phyloP scores from a whole-genome alignment of 495 filamentous ascomycete genomes.

The Chaetomium fimeti region DNA sequence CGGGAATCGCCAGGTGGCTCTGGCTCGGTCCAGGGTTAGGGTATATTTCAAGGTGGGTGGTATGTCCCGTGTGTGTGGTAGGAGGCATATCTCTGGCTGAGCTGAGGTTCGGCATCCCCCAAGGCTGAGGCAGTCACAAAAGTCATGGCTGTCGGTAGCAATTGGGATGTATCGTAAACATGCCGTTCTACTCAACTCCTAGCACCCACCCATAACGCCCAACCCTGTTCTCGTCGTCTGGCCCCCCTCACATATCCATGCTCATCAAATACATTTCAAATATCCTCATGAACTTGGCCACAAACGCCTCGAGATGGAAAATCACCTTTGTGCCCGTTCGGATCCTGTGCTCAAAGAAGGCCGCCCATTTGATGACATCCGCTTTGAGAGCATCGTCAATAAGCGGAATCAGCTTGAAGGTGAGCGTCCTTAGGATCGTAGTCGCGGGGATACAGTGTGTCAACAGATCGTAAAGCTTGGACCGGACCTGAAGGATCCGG shows the following conservation, averaged over 20 bases:
- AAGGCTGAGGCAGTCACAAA: no score
- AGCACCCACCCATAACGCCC: slow-evolving; percentile 2
- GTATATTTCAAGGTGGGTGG: no score
- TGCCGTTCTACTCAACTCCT: slow-evolving; percentile 13
- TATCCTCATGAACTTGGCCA: slow-evolving; percentile 96
- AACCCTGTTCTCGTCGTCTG: neutral
- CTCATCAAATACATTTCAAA: slow-evolving; percentile 91
- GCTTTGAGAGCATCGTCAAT: slow-evolving; percentile 86
- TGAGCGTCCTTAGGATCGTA: slow-evolving; percentile 86
- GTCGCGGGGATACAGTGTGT: slow-evolving; percentile 96
- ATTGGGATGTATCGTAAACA: neutral
- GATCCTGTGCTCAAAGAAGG: slow-evolving; percentile 94
- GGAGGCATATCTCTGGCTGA: no score
- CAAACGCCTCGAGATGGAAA: slow-evolving; percentile 96
- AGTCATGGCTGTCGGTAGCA: neutral
- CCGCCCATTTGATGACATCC: slow-evolving; percentile 92
- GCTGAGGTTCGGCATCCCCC: no score
- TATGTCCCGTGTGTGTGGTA: no score
- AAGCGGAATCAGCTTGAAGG: slow-evolving; percentile 83
- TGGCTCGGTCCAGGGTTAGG: neutral
- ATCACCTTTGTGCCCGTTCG: slow-evolving; percentile 90
- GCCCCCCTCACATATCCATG: slow-evolving; percentile 61
- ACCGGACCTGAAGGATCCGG: slow-evolving; percentile 78
- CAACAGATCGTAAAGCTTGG: slow-evolving; percentile 91
- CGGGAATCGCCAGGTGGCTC: neutral